Evolutionary conservation across 1,284 basidiomycete species (phyloP).

Genomic region (Sporisorium iseilematis-ciliati): DNA sequence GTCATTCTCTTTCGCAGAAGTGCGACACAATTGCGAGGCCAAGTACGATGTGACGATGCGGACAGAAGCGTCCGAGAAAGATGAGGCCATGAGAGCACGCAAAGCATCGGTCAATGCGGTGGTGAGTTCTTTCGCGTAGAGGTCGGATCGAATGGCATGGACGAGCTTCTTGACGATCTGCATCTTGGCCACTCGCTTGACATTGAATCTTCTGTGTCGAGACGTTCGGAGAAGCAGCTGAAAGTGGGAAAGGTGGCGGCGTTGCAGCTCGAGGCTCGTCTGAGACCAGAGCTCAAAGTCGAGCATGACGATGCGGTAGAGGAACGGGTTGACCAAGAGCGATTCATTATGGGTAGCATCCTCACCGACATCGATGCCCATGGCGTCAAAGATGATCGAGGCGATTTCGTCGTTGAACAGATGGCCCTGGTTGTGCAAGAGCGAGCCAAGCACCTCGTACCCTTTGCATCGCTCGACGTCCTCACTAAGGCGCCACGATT

Average conservation of each 20-base stretch:
- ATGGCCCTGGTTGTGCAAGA: slow-evolving; percentile 80
- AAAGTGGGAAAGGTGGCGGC: slow-evolving; percentile 84
- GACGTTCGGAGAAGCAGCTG: slow-evolving; percentile 79
- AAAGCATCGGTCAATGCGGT: slow-evolving; percentile 29
- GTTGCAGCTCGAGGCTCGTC: slow-evolving; percentile 78
- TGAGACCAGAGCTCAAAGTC: slow-evolving; percentile 91
- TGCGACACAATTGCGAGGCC: slow-evolving; percentile 80
- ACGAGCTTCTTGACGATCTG: slow-evolving; percentile 81
- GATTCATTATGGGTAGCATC: slow-evolving; percentile 74
- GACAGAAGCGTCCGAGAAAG: slow-evolving; percentile 80
- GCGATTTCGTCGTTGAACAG: slow-evolving; percentile 82
- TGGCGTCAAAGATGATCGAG: slow-evolving; percentile 82
- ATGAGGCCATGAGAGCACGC: slow-evolving; percentile 70
- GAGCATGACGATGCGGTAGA: slow-evolving; percentile 84
- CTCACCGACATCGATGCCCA: slow-evolving; percentile 77
- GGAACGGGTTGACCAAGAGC: slow-evolving; percentile 80
- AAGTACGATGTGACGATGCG: slow-evolving; percentile 87
- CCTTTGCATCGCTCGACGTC: slow-evolving; percentile 58
- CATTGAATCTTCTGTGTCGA: slow-evolving; percentile 71
- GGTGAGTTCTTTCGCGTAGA: slow-evolving; percentile 11
- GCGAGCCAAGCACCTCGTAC: slow-evolving; percentile 84
- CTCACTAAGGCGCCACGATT: slow-evolving; percentile 79
- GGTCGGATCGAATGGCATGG: slow-evolving; percentile 75
- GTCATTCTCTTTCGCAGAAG: slow-evolving; percentile 50
- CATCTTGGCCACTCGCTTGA: slow-evolving; percentile 62